phyloP scores from a whole-genome alignment of 202 grass and related monocot genomes.

The Tripidium arundinaceum region DNA sequence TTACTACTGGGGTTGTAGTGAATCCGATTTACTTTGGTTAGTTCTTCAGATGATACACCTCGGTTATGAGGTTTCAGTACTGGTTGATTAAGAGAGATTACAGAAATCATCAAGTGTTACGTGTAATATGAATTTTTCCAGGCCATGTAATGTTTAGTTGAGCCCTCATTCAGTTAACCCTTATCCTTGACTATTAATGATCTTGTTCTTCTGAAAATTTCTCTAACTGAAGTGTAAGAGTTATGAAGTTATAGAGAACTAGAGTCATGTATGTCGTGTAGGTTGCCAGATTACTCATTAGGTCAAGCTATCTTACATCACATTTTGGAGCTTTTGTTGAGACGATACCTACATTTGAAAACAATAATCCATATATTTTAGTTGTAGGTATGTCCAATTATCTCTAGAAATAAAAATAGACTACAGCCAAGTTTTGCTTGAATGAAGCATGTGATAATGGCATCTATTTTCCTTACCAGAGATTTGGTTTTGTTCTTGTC shows the following conservation, averaged over 20 bases:
- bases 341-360: not conserved
- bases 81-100: not conserved
- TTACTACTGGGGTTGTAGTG: not conserved
- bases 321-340: not conserved
- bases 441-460: slow-evolving; percentile 36
- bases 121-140: not conserved
- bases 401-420: not conserved
- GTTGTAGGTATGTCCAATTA: not conserved
- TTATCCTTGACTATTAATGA: not conserved
- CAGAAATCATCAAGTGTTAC: not conserved
- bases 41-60: not conserved
- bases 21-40: not conserved
- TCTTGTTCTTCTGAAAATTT: not conserved
- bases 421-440: not conserved
- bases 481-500: not conserved
- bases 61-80: not conserved
- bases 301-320: not conserved
- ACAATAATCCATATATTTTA: not conserved
- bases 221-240: not conserved
- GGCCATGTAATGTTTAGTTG: not conserved
- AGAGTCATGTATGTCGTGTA: not conserved
- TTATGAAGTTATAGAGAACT: not conserved
- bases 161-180: not conserved
- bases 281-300: not conserved
- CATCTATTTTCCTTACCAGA: not conserved